These are phyloP conservation scores for Boechera retrofracta DNA, from an alignment of 345 rosid genomes.

Conservation along the genomic window DNA sequence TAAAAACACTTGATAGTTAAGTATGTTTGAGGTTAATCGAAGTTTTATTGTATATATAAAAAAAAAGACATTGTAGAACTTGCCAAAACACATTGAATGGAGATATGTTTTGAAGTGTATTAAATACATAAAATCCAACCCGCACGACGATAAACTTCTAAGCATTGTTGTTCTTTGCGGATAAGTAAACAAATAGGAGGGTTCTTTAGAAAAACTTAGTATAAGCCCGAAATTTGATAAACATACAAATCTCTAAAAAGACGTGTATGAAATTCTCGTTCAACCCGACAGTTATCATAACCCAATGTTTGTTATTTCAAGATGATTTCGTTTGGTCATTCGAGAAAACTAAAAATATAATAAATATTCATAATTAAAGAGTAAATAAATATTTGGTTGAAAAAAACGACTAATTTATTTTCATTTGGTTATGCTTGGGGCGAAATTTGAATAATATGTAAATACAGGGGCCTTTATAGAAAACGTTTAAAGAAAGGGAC, in stretches of 20 bases:
- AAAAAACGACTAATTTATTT: not conserved
- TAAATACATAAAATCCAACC: not conserved
- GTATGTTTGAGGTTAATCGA: too few relatives aligned
- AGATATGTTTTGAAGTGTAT: not conserved
- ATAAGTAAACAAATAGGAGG: constrained; percentile 18
- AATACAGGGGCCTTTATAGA: constrained; percentile 25
- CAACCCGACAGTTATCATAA: not conserved
- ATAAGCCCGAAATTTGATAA: not conserved
- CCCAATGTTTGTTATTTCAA: not conserved
- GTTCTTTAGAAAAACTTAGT: not conserved
- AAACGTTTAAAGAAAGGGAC: constrained; percentile 26
- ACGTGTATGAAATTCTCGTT: not conserved
- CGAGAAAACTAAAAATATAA: not conserved
- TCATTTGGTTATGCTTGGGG: not conserved
- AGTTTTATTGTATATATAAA: too few relatives aligned
- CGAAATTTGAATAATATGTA: constrained; percentile 14
- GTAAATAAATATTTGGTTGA: not conserved
- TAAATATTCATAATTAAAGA: too few relatives aligned
- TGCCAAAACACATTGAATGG: not conserved
- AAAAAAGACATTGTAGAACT: not conserved
- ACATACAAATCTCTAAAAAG: not conserved
- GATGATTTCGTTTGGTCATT: not conserved
- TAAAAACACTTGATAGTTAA: too few relatives aligned
- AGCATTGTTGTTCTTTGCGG: constrained; percentile 15
- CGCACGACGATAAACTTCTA: constrained; percentile 17